Conservation (phyloP, 2,329 filamentous ascomycete genomes). For the Hypoxylon sp. region DNA sequence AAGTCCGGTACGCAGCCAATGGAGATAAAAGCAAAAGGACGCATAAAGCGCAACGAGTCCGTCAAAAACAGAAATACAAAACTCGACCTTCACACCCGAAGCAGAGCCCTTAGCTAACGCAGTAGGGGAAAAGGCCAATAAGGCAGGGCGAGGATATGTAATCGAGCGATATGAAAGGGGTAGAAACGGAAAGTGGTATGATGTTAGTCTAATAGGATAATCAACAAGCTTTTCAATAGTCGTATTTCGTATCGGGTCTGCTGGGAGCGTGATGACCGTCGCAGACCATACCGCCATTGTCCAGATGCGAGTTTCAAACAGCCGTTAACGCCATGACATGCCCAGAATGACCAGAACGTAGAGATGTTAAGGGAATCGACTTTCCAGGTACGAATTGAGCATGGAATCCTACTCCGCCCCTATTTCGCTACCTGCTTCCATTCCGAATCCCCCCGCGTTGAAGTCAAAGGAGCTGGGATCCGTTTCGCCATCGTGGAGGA, state of each 20-base stretch:
- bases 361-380: slow-evolving; percentile 34
- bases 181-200: slow-evolving; percentile 29
- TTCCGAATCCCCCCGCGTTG: slow-evolving; percentile 61
- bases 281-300: slow-evolving; percentile 44
- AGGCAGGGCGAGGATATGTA: slow-evolving; percentile 23
- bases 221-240: slow-evolving; percentile 44
- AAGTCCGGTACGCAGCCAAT: slow-evolving; percentile 1
- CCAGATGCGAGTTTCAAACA: slow-evolving; percentile 50
- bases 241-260: slow-evolving; percentile 48
- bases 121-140: background rate
- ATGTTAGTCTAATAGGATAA: slow-evolving; percentile 33
- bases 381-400: slow-evolving; percentile 6
- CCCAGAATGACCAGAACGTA: slow-evolving; percentile 41
- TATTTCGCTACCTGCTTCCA: slow-evolving; percentile 68
- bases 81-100: slow-evolving; percentile 26
- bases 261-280: slow-evolving; percentile 43
- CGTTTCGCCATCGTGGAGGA: slow-evolving; percentile 69
- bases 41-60: slow-evolving; percentile 4
- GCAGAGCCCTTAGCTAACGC: slow-evolving; percentile 8
- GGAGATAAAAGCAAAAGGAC: background rate
- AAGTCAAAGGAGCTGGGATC: slow-evolving; percentile 67
- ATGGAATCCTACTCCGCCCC: slow-evolving; percentile 62
- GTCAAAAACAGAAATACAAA: slow-evolving; percentile 26
- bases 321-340: slow-evolving; percentile 50
- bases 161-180: slow-evolving; percentile 26